phyloP scores from a whole-genome alignment of 1,139 yeast species.

The Hanseniaspora uvarum region DNA sequence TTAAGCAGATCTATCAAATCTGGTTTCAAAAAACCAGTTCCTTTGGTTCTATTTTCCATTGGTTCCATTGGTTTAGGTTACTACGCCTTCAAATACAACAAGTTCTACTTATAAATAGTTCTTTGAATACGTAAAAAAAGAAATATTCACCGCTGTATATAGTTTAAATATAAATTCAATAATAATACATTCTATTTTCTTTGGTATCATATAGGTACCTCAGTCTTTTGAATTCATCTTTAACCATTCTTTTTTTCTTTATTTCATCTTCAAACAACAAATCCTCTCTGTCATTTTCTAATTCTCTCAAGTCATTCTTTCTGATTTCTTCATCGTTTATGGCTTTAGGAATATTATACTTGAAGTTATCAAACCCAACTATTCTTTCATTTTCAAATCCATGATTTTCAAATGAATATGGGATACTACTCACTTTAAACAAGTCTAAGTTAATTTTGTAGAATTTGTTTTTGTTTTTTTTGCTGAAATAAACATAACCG shows the following conservation, averaged over 20 bases:
- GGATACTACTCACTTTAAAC: background rate
- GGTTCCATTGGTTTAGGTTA: constrained; percentile 61
- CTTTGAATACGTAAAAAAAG: background rate
- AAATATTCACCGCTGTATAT: background rate
- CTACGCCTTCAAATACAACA: constrained; percentile 61
- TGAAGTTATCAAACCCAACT: constrained; percentile 7
- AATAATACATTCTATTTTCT: constrained; percentile 8
- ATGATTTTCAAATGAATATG: background rate
- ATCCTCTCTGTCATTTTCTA: constrained; percentile 9
- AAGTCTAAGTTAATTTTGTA: constrained; percentile 3
- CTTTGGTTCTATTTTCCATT: constrained; percentile 50
- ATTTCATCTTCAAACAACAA: background rate
- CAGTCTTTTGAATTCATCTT: background rate
- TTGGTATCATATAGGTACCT: constrained; percentile 6
- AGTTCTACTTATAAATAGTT: constrained; percentile 38
- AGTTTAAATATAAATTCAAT: background rate
- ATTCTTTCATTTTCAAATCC: background rate
- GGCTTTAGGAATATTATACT: constrained; percentile 14
- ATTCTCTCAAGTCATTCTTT: constrained; percentile 11
- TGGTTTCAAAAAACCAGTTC: constrained; percentile 61
- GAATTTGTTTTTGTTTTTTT: background rate
- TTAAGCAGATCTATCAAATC: constrained; percentile 54
- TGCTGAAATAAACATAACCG: constrained; percentile 1
- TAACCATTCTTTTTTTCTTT: background rate
- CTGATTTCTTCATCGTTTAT: constrained; percentile 10